Evolutionary conservation across 768 basidiomycete species (phyloP), one percentile per base, ranked within the genome.

Genomic region (Suillus discolor): DNA sequence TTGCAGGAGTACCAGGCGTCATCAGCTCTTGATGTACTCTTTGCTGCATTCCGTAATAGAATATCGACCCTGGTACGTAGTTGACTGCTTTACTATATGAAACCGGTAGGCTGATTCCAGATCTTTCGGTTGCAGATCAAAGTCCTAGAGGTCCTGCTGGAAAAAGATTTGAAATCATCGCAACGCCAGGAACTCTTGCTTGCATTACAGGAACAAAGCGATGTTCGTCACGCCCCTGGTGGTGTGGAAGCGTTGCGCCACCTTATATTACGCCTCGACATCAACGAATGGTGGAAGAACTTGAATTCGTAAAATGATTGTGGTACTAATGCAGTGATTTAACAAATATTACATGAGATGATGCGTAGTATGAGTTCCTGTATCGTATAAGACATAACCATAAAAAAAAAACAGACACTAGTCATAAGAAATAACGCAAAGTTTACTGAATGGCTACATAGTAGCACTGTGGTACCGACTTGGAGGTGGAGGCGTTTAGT

Each of bases 1-100:
- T 55, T 90, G 68, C 77, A 87, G 67, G 91, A 93, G 68, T 87
- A 90, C 71, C 79, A 86, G 65, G 92, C 89, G n/a, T 84, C 83
- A 6, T 80, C 81, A 1, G 64, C 79, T 66, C 78, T 92, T 3
- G 85, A 86, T 55, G 81, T 85, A 9, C 76, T 92, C 5, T 85
- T 83, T 68, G 63, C 70, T 7, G 80, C 81, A 61, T 92, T 92
- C 71, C 78, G 81, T 23, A 73, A 74, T 42, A 89, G 84, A 71
- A 85, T 90, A 81, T 69, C 78, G 0, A 81, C 79, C 2, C 71
- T 93, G 74, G 92, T 92, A 67, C 68, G 89, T 79, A 31, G 39
- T 20, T 8, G 25, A 20, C 25, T 9, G 20, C 16, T 34, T 25
- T 47, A 16, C 31, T 62, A 31, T 64, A 49, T 39, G 25, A 12